A percentile compares a stretch with the other conserved stretches of the same genome.
These are phyloP conservation scores for Vicia sativa DNA, from an alignment of 306 rosid species.

Conservation along the genomic window DNA sequence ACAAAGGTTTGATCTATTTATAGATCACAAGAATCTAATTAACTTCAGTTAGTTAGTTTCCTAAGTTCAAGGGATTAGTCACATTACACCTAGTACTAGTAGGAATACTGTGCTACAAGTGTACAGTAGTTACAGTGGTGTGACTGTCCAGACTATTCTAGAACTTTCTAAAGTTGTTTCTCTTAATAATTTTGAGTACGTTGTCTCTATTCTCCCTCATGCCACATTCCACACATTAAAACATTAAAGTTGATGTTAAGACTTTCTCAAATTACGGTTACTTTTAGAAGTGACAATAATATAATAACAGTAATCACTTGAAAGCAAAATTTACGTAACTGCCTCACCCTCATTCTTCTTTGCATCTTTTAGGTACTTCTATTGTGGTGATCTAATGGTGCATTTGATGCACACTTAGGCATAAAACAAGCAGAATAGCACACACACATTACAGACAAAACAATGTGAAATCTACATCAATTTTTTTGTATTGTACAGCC, in stretches of 20 bases:
- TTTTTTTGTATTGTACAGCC: constrained; percentile 6
- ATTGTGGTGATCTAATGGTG: neutral
- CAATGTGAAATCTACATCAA: constrained; percentile 6
- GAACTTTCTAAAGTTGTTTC: no score
- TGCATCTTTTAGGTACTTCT: neutral
- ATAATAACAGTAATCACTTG: neutral
- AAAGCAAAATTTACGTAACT: neutral
- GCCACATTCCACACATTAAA: constrained; percentile 1
- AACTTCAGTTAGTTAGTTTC: no score
- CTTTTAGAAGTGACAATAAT: constrained; percentile 17
- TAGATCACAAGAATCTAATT: no score
- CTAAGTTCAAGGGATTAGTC: no score
- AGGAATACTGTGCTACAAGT: no score
- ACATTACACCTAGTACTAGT: no score
- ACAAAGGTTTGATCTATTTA: no score
- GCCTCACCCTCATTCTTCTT: neutral
- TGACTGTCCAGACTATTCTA: no score
- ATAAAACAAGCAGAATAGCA: neutral
- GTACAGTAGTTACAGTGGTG: no score
- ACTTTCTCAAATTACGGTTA: neutral
- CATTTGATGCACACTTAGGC: neutral
- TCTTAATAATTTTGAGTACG: constrained; percentile 1
- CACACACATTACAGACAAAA: neutral
- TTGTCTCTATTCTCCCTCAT: constrained; percentile 19
- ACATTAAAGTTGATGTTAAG: constrained; percentile 2